Conservation (phyloP, 805 yeast genomes). For the Ogataea salicorniae region DNA sequence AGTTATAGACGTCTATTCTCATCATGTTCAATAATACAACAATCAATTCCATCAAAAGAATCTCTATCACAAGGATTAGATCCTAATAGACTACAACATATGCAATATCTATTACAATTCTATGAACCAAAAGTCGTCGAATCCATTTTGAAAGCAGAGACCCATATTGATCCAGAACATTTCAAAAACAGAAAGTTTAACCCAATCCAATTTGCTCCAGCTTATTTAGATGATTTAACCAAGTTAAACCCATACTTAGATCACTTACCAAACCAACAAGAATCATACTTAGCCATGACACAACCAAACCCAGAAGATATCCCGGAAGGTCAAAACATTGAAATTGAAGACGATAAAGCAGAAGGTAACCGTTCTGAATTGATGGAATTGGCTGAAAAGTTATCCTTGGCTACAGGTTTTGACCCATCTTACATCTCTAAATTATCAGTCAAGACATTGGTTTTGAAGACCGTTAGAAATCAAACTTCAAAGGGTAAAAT, state of each 20-base stretch:
- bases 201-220: conserved; percentile 59
- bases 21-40: conserved; percentile 4
- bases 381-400: conserved; percentile 43
- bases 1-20: conserved; percentile 11
- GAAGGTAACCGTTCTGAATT: conserved; percentile 20
- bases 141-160: conserved; percentile 77
- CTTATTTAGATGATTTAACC: conserved; percentile 64
- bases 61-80: conserved; percentile 11
- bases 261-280: conserved; percentile 31
- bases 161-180: conserved; percentile 61
- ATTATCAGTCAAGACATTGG: conserved; percentile 59
- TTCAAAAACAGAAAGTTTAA: conserved; percentile 41
- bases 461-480: conserved; percentile 77
- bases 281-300: conserved; percentile 18
- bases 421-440: conserved; percentile 54
- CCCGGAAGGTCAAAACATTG: conserved; percentile 19
- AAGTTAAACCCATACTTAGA: conserved; percentile 76
- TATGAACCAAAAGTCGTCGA: conserved; percentile 79
- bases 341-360: conserved; percentile 14
- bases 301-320: conserved; percentile 23
- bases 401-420: conserved; percentile 62
- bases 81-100: conserved; percentile 34
- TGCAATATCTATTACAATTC: conserved; percentile 60
- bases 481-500: conserved; percentile 93
- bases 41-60: neutral